These are phyloP conservation scores for Pisolithus orientalis DNA, from an alignment of 768 basidiomycete species.

Conservation along the genomic window DNA sequence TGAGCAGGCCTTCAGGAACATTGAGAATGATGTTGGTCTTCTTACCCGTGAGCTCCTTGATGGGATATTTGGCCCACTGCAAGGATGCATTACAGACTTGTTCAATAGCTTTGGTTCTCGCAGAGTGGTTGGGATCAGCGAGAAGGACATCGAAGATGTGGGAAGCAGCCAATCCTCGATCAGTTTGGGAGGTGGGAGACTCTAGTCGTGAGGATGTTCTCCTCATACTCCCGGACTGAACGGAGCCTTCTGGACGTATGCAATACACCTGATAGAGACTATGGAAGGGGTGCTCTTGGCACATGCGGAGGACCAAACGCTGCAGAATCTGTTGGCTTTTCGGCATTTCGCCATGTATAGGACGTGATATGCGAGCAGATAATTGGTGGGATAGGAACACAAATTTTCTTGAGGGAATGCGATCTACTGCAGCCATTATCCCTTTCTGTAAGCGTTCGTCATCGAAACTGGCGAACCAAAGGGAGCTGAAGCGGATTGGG, in stretches of 20 bases:
- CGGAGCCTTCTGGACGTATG: constrained; percentile 38
- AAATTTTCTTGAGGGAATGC: constrained; percentile 82
- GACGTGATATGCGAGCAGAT: constrained; percentile 72
- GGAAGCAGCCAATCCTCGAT: constrained; percentile 59
- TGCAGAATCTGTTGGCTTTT: constrained; percentile 57
- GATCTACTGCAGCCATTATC: constrained; percentile 41
- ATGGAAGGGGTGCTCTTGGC: constrained; percentile 90
- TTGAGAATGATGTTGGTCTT: constrained; percentile 22
- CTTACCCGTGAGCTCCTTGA: constrained; percentile 30
- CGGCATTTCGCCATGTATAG: constrained; percentile 21
- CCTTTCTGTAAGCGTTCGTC: constrained; percentile 40
- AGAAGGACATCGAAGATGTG: constrained; percentile 53
- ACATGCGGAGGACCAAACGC: constrained; percentile 65
- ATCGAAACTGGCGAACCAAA: constrained; percentile 89
- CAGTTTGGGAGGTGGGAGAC: constrained; percentile 40
- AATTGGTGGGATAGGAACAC: constrained; percentile 92
- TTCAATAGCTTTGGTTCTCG: constrained; percentile 50
- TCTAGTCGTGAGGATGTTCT: constrained; percentile 44
- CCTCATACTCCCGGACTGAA: constrained; percentile 19
- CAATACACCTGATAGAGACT: constrained; percentile 86
- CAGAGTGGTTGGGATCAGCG: constrained; percentile 31
- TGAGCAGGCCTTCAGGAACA: constrained; percentile 41
- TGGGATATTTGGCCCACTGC: constrained; percentile 63
- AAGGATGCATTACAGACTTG: constrained; percentile 58
- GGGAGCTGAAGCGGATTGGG: constrained; percentile 75